Evolutionary conservation across 805 yeast species (phyloP), one percentile per base, ranked within the genome.

Genomic region (Debaryomyces castellii): DNA sequence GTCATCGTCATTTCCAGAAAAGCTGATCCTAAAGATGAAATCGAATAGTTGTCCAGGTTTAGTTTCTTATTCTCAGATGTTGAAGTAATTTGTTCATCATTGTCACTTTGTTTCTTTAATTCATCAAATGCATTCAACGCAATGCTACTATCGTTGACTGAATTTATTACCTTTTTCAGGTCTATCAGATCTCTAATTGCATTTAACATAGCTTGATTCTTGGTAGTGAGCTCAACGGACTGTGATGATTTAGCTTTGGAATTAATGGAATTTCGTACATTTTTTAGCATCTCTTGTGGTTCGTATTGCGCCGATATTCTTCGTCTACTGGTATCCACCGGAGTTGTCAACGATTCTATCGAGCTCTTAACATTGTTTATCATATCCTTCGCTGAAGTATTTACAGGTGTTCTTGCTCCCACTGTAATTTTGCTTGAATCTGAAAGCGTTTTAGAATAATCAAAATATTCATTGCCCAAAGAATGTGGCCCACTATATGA

Each of bases 111-210:
- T 11, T 10, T 25, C 23, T 28, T 30, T 17, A 17, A 16, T n/a
- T 38, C 45, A 10, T 46, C 49, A n/a, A 24, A 18, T 24, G 40
- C n/a, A n/a, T 49, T 25, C 12, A 44, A 16, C 5, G 27, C 35
- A 22, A 25, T 11, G 12, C 23, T 35, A 24, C 40, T 44, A 5
- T 25, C 37, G 14, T 8, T 40, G 5, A 23, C 4, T 37, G 30
- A 37, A 23, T 21, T 57, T 20, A 48, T 45, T n/a, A 62, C 50
- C 17, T 69, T 50, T 40, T 66, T 63, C 63, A 52, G 63, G 38
- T 71, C 74, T 30, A 72, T 62, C 39, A 69, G 61, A 23, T 66
- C 67, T 43, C 76, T 55, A 35, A 71, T 57, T 37, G 63, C 71
- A 23, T 57, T 56, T n/a, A 69, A 35, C 16, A 65, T 54, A 4